Base-by-base conservation (phyloP, 306 rosid species). In the Medicago lupulina region DNA sequence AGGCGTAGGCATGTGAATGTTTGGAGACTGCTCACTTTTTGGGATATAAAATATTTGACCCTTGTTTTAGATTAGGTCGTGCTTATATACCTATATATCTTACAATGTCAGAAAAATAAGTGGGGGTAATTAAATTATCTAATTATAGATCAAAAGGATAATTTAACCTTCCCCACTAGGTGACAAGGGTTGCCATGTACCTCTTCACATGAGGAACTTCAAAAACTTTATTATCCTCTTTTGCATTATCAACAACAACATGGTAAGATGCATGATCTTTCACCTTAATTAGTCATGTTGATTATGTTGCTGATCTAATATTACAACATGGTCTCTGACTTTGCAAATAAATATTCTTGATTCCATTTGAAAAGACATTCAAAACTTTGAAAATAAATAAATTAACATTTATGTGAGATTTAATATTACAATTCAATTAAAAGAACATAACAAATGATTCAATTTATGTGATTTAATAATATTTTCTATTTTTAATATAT, bases 121-220 rank as follows among this genome's bases (percentile, higher is more conserved):
- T 38, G 66, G 47, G 74, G 67, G 18, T 60, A 31, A 60, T 60
- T 60, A 60, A 23, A 31, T 19, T 18, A 55, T 21, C n/a, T 76
- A 65, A 79, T 49, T 16, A 75, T 55, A 39, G 28, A 71, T 80
- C 61, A 73, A 61, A 72, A 46, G 10, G 50, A 74, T 61, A 44
- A 66, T 67, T 73, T 69, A 84, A 79, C 82, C 88, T 78, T 89
- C 85, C 85, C 85, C 79, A 51, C 85, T 70, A 76, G 15, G 70
- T 65, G 89, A 82, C 88, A 89, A 84, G 78, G 76, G 49, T 23
- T 68, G 75, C 80, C 74, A 64, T 79, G 53, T 13, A 59, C 55
- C 38, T 74, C 39, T 55, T 53, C 88, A 85, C 88, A 85, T 78
- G 83, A 68, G 55, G 43, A 43, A 13, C 59, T 63, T 57, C 51